Base-by-base conservation (phyloP, 225 moss, liverwort and hornwort species). In the Sphagnum contortum region DNA sequence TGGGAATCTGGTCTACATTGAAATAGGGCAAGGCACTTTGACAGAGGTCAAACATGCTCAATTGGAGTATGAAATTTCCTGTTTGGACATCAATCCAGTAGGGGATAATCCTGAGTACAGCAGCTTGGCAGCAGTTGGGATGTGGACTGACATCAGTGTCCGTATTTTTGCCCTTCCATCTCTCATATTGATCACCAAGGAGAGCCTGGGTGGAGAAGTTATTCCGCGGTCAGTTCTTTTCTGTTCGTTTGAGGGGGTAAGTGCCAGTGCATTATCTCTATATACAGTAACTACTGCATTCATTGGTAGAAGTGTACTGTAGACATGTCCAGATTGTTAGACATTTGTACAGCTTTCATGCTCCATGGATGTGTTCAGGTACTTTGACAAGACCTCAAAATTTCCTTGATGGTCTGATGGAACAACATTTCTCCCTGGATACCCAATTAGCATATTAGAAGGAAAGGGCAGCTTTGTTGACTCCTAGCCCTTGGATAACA, bases 101-200 rank as follows among this genome's bases (percentile, higher is more conserved):
- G 90, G 92, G 29, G 85, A 92, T 58, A 86, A 96, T 71, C 90
- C 92, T 50, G 83, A 92, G 66, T 78, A 83, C 63, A 96, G 90
- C 80, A 87, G 90, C 67, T 72, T 96, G 78, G 96, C 87, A 74
- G 96, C 92, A 49, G 96, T 96, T 47, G 92, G 96, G 57, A 96
- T 96, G 96, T 96, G 96, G 96, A 96, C 96, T 48, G 96, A 96
- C 72, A 89, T 96, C 59, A 96, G 90, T 75, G 92, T 96, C 45
- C 90, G 96, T 68, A 81, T 96, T 47, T 96, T 96, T 64, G 84
- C 96, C 9, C 90, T 96, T 78, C 92, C 92, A 72, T 69, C 80
- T 68, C 83, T 92, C 48, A 74, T 82, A 57, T 70, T 90, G 70
- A 92, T 96, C 45, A 88, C 85, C 3, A 88, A 92, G 75, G 96